Base-by-base conservation (phyloP, 2,329 filamentous ascomycete species). In the Exophiala sp. region DNA sequence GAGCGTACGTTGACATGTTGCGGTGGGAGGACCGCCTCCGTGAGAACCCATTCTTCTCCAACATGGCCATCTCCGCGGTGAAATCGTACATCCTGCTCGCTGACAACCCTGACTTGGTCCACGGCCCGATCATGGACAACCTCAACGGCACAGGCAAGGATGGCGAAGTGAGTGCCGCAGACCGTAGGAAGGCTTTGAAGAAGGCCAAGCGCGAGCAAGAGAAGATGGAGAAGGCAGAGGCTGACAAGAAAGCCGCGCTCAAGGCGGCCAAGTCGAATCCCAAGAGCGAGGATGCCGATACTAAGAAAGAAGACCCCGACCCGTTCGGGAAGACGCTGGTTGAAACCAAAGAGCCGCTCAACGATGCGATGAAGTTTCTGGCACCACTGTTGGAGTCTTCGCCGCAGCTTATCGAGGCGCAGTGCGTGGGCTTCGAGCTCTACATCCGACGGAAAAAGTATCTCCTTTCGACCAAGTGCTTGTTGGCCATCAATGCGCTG, bases 1-100 rank as follows among this genome's bases (percentile, higher is more conserved):
- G 92, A 52, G 89, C 94, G 1, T 99, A 99, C 68, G 78, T 99
- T 38, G 91, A 96, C 64, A 96, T 99, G 90, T 80, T 99, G 43
- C 84, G 88, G 63, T 99, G 94, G 95, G 92, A 97, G 69, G 91
- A 99, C 68, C 84, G 85, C 58, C 74, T 97, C 41, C 86, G 91
- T 50, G 88, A 95, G 65, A 94, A 99, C 69, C 94, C 94, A 1
- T 96, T 95, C 75, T 99, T 89, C 73, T 86, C 87, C 3, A 81
- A 90, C 41, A 88, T 89, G 45, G 92, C 94, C 1, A 76, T 96
- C 20, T 84, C 85, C 49, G 91, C 92, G 5, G 81, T 95, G 57
- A 82, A 86, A 57, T 78, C 95, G 32, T 97, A 96, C 69, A 68
- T 95, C 24, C 77, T 84, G 60, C 79, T 99, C 61, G 78, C 87